Conservation (phyloP, 108 stramenopile genomes). For the Fragilaria crotonensis region DNA sequence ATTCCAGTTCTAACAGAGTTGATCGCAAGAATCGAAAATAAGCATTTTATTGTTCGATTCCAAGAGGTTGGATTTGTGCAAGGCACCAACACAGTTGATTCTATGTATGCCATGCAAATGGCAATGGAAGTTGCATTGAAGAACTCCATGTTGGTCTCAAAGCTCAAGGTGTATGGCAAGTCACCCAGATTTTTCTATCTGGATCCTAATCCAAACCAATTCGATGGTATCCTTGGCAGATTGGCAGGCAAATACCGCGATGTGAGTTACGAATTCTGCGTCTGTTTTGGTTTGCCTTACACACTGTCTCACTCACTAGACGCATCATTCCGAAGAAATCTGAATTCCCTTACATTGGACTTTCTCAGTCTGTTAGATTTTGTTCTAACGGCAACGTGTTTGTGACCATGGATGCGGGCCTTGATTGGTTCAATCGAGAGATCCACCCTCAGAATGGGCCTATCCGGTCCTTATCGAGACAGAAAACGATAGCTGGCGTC, state of each 20-base stretch:
- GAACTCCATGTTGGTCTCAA: not conserved
- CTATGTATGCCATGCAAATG: not conserved
- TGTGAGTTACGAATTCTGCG: not conserved
- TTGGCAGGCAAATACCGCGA: not conserved
- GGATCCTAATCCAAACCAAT: not conserved
- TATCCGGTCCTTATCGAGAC: not conserved
- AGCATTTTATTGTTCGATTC: slow-evolving; percentile 1
- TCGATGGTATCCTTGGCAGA: not conserved
- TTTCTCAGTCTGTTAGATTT: not conserved
- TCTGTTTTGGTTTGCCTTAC: too few species aligned
- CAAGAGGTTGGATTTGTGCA: not conserved
- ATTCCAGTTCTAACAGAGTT: too few species aligned
- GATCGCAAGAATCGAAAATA: not conserved
- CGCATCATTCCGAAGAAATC: not conserved
- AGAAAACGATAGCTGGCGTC: not conserved
- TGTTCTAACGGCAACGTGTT: slow-evolving; percentile 1
- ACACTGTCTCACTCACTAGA: too few species aligned
- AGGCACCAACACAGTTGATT: not conserved
- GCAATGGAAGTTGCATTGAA: not conserved
- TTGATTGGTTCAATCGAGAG: slow-evolving; percentile 4
- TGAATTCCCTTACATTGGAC: not conserved
- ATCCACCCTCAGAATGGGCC: not conserved
- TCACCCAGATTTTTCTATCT: not conserved
- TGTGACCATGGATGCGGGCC: not conserved
- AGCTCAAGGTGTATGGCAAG: not conserved